phyloP scores from a whole-genome alignment of 148 eudicot genomes.

The Spergularia bocconei region DNA sequence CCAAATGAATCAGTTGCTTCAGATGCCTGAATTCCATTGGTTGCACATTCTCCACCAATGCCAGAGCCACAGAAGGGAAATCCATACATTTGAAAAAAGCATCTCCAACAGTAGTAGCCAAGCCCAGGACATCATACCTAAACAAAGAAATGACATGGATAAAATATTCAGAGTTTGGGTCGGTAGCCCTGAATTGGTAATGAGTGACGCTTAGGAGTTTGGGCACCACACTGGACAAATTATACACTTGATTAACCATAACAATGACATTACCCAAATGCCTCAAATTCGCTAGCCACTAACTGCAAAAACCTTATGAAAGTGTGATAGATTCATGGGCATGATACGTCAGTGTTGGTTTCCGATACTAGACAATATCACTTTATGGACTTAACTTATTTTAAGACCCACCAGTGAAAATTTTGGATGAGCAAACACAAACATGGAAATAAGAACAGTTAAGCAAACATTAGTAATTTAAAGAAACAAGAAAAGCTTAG shows the following conservation, averaged over 20 bases:
- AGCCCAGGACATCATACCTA: conserved; percentile 91
- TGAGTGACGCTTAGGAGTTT: background rate
- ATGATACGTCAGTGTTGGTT: background rate
- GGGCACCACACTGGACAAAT: background rate
- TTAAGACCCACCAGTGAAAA: background rate
- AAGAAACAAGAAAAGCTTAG: no score
- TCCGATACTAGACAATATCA: background rate
- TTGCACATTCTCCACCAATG: conserved; percentile 82
- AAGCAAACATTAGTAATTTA: no score
- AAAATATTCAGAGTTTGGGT: conserved; percentile 6
- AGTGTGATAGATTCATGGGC: background rate
- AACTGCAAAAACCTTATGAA: background rate
- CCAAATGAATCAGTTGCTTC: conserved; percentile 79
- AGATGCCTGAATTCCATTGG: conserved; percentile 92
- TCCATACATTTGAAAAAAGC: conserved; percentile 71
- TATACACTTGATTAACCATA: no score
- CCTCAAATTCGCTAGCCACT: no score
- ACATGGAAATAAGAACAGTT: conserved; percentile 2
- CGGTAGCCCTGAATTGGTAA: background rate
- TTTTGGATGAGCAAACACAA: background rate
- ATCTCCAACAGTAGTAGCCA: conserved; percentile 79
- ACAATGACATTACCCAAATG: no score
- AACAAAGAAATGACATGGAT: conserved; percentile 12
- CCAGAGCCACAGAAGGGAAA: conserved; percentile 49
- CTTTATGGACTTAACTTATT: background rate